phyloP scores from a whole-genome alignment of 2,329 filamentous ascomycete species.

The Hypoxylon sp. region DNA sequence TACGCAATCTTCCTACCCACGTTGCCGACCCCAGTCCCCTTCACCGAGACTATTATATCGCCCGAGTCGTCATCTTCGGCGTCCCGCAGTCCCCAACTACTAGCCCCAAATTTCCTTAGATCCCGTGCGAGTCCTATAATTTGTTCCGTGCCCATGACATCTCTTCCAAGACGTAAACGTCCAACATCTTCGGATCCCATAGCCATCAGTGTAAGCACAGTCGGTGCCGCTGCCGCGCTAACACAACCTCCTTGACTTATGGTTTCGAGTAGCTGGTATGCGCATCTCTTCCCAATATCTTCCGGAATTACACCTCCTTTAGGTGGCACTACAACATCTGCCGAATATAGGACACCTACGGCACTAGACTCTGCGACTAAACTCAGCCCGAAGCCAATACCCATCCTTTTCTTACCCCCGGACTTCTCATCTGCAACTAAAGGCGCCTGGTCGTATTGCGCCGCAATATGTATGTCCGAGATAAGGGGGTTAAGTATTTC shows the following conservation, averaged over 20 bases:
- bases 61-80: conserved; percentile 74
- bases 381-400: conserved; percentile 91
- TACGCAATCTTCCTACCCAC: conserved; percentile 89
- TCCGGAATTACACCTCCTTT: conserved; percentile 88
- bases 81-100: conserved; percentile 90
- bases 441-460: conserved; percentile 79
- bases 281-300: conserved; percentile 89
- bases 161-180: conserved; percentile 82
- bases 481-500: conserved; percentile 89
- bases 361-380: conserved; percentile 93
- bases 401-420: conserved; percentile 74
- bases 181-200: conserved; percentile 99
- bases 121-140: conserved; percentile 86
- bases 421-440: conserved; percentile 68
- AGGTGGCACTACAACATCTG: conserved; percentile 82
- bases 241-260: conserved; percentile 88
- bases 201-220: conserved; percentile 90
- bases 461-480: conserved; percentile 91
- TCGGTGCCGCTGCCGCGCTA: conserved; percentile 77
- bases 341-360: conserved; percentile 84
- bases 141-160: conserved; percentile 85
- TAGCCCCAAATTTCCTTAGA: conserved; percentile 88
- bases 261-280: conserved; percentile 88
- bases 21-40: conserved; percentile 93
- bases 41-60: conserved; percentile 90